phyloP scores from a whole-genome alignment of 2,329 filamentous ascomycete genomes.

The Xylaria sp. region DNA sequence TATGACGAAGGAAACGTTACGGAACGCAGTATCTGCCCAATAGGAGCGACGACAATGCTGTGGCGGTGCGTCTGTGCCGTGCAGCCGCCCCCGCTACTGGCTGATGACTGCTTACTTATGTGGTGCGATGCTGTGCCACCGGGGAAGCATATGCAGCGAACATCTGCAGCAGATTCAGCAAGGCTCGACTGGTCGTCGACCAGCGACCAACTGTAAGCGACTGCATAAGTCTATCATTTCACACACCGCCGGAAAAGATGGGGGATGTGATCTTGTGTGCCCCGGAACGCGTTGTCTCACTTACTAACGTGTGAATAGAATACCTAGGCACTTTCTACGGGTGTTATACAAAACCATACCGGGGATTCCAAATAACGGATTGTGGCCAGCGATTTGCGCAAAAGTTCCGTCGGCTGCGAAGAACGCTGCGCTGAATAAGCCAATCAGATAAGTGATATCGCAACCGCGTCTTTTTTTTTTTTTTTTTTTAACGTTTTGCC shows the following conservation, averaged over 20 bases:
- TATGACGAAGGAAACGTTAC: constrained; percentile 5
- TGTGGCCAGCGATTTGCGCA: not conserved
- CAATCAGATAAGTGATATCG: not conserved
- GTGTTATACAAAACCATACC: not conserved
- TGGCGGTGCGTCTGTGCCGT: constrained; percentile 16
- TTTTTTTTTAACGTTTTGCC: not conserved
- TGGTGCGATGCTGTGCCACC: constrained; percentile 14
- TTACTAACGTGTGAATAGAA: not conserved
- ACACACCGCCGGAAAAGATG: not conserved
- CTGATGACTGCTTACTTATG: not conserved
- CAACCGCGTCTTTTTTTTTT: no score
- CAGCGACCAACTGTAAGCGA: not conserved
- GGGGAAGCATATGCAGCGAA: not conserved
- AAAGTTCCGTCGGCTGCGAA: not conserved
- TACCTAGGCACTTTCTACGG: not conserved
- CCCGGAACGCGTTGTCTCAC: not conserved
- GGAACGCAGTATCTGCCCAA: constrained; percentile 1
- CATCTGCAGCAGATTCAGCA: no score
- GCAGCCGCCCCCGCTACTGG: constrained; percentile 6
- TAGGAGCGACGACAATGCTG: not conserved
- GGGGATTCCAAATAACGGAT: not conserved
- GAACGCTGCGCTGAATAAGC: not conserved
- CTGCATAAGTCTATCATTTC: constrained; percentile 8
- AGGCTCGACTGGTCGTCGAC: no score
- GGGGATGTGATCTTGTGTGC: not conserved